Evolutionary conservation across 1,284 basidiomycete species (phyloP), one percentile per base, ranked within the genome.

Genomic region (Agroathelia rolfsii): DNA sequence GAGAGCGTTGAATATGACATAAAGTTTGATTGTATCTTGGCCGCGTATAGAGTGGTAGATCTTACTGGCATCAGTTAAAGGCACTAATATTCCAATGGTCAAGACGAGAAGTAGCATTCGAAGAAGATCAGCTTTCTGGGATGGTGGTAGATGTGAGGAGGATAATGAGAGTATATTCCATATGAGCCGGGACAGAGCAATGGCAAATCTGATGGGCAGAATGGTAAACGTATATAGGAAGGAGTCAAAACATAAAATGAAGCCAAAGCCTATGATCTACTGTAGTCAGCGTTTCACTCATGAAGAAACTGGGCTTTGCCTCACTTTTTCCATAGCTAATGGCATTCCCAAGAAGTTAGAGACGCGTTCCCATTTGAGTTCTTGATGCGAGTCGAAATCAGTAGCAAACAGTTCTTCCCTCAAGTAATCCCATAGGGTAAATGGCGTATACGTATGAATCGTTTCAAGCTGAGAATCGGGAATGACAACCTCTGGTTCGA

Each of bases 21-120:
- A 97, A 35, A 99, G 64, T 62, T 98, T 99, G 64, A 99, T 93
- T 3, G 88, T 94, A 49, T 96, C 92, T 58, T 98, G 95, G 0
- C 94, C 95, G n/a, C 95, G 78, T 33, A 99, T 96, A 12, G 84
- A 86, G 51, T 99, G 95, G 48, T 99, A 99, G 55, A 99, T 95
- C 61, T 95, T 95, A 61, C 90, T 95, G 8, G 92, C 86, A 51
- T 98, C 94, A 4, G 93, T 94, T 19, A 93, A 66, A 3, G 84
- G 76, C 18, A 79, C 67, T 4, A 97, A 66, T 22, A 93, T 72
- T 19, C 75, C 46, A 30, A 94, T 74, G 0, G 89, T 84, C 19
- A 81, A 53, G 3, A 84, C 52, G 21, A 98, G 69, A 2, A 99
- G 66, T 3, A 90, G 56, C 24, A 76, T 71, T 37, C 90, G 77